These are phyloP conservation scores for Terana coerulea DNA, from an alignment of 768 basidiomycete species.

Conservation along the genomic window DNA sequence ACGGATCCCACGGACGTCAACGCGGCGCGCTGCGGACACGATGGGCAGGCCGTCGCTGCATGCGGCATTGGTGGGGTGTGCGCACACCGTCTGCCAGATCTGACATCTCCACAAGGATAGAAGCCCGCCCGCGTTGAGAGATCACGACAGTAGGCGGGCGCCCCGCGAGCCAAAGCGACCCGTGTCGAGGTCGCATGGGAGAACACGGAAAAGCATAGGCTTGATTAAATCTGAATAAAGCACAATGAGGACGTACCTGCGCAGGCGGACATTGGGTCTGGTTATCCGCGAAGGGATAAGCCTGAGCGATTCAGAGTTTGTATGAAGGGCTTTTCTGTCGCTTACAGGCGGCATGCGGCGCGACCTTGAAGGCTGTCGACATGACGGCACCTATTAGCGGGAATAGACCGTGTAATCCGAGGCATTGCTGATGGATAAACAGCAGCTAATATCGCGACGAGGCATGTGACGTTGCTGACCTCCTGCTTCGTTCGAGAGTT, in stretches of 20 bases:
- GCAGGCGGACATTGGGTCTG: background rate
- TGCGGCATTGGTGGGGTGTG: too few species aligned
- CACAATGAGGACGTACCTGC: background rate
- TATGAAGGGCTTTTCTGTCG: background rate
- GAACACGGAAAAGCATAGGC: too few species aligned
- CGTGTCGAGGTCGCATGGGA: too few species aligned
- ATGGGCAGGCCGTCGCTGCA: too few species aligned
- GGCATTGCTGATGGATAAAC: background rate
- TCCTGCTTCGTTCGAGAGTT: background rate
- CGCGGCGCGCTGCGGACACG: too few species aligned
- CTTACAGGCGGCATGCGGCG: background rate
- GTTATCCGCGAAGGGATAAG: background rate
- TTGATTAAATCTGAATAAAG: background rate
- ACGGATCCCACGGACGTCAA: too few species aligned
- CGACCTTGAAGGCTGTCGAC: background rate
- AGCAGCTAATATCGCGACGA: background rate
- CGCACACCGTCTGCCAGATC: too few species aligned
- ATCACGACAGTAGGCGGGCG: too few species aligned
- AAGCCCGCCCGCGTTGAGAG: too few species aligned
- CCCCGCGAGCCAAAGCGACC: too few species aligned
- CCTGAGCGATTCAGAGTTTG: background rate
- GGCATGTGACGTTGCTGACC: background rate
- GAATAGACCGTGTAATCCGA: background rate
- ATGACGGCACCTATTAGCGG: conserved; percentile 1
- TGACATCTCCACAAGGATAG: too few species aligned